These are phyloP conservation scores for Paracoccidioides lutzii DNA, from an alignment of 2,329 filamentous ascomycete species.

Conservation along the genomic window DNA sequence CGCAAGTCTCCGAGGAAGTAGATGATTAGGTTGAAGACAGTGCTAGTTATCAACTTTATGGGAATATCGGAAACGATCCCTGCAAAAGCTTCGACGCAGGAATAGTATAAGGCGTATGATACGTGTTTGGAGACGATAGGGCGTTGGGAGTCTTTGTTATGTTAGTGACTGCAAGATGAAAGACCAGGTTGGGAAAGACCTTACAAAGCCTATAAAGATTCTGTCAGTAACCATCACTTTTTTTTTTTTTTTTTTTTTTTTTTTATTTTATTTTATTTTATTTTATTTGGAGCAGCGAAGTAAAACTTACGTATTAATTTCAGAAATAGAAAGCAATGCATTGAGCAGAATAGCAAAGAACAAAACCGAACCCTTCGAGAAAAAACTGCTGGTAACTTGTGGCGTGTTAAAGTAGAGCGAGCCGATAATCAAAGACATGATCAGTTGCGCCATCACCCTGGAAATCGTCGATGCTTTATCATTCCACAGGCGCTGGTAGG, in stretches of 20 bases:
- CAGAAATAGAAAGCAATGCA: conserved; percentile 50
- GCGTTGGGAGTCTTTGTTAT: conserved; percentile 63
- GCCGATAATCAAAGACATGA: conserved; percentile 64
- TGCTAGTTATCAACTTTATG: conserved; percentile 60
- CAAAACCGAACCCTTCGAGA: conserved; percentile 61
- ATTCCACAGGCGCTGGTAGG: conserved; percentile 59
- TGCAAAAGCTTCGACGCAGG: conserved; percentile 70
- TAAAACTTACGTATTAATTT: conserved; percentile 45
- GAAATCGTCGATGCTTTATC: conserved; percentile 64
- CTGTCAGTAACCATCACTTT: background rate
- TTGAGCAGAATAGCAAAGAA: conserved; percentile 71
- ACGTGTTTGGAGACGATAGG: conserved; percentile 86
- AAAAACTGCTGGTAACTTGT: conserved; percentile 57
- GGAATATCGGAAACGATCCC: conserved; percentile 81
- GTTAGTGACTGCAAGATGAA: conserved; percentile 29
- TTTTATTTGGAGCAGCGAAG: background rate
- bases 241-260: background rate
- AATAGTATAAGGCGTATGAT: conserved; percentile 81
- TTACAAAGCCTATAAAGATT: conserved; percentile 14
- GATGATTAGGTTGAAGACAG: conserved; percentile 65
- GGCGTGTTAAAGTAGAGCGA: conserved; percentile 46
- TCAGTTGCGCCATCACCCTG: conserved; percentile 52
- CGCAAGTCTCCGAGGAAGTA: conserved; percentile 76
- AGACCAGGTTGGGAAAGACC: background rate
- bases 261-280: no score